Conservation (phyloP, 169 alveolate genomes). For the Plasmodium chabaudi region DNA sequence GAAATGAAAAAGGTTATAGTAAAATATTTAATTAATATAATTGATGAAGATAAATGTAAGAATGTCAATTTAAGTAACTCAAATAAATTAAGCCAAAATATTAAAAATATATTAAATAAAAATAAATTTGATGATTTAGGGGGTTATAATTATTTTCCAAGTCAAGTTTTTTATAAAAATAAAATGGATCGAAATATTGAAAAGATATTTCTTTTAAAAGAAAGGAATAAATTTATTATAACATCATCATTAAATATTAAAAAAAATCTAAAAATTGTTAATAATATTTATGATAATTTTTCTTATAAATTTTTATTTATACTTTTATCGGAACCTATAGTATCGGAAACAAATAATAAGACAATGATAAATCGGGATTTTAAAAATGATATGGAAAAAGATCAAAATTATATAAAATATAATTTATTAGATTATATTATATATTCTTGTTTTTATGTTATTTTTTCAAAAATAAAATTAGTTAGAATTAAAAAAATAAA, state of each 20-base stretch:
- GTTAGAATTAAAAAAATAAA: slow-evolving; percentile 21
- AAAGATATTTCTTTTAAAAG: slow-evolving; percentile 29
- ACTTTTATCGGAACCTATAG: slow-evolving; percentile 46
- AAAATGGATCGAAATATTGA: slow-evolving; percentile 62
- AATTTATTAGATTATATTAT: slow-evolving; percentile 68
- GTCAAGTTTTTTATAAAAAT: slow-evolving; percentile 29
- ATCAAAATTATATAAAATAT: slow-evolving; percentile 35
- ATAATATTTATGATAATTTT: slow-evolving; percentile 19
- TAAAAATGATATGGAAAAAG: slow-evolving; percentile 39
- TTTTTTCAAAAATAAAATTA: slow-evolving; percentile 57
- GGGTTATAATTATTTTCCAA: slow-evolving; percentile 37
- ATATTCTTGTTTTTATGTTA: slow-evolving; percentile 46
- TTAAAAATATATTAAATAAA: slow-evolving; percentile 25
- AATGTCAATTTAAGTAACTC: slow-evolving; percentile 20
- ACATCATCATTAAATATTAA: slow-evolving; percentile 39
- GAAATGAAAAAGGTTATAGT: slow-evolving; percentile 20
- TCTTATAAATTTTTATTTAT: slow-evolving; percentile 29
- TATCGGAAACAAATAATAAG: slow-evolving; percentile 28
- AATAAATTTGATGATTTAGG: slow-evolving; percentile 28
- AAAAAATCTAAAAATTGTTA: slow-evolving; percentile 41
- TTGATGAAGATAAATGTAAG: slow-evolving; percentile 23
- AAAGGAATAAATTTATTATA: slow-evolving; percentile 27
- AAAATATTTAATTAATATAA: slow-evolving; percentile 47
- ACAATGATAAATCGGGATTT: slow-evolving; percentile 22
- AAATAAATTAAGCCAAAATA: slow-evolving; percentile 35